These are phyloP conservation scores for Roridomyces roridus DNA, from an alignment of 768 basidiomycete genomes.

Conservation along the genomic window DNA sequence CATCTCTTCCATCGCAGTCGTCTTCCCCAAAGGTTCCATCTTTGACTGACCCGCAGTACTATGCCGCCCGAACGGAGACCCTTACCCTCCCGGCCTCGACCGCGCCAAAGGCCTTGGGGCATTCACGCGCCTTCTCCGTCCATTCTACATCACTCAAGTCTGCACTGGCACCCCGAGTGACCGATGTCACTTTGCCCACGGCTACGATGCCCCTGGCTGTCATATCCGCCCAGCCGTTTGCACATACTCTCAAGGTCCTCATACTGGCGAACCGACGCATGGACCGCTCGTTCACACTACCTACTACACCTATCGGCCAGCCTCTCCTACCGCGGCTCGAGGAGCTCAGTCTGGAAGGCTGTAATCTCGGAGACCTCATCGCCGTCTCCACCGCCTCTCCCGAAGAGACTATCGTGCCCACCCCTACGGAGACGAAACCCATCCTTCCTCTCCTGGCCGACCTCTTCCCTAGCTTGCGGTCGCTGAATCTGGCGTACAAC, in stretches of 20 bases:
- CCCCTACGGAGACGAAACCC: conserved; percentile 48
- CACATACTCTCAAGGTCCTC: conserved; percentile 62
- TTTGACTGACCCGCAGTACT: conserved; percentile 65
- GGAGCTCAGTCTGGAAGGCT: conserved; percentile 30
- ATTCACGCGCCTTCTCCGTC: conserved; percentile 68
- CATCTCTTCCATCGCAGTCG: conserved; percentile 26
- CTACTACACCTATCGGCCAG: too few relatives aligned
- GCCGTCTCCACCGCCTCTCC: too few relatives aligned
- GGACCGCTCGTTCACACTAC: conserved; percentile 53
- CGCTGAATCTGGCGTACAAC: conserved; percentile 82
- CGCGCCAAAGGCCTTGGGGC: conserved; percentile 54
- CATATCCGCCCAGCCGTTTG: conserved; percentile 66
- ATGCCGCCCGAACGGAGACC: conserved; percentile 57
- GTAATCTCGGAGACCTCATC: too few relatives aligned
- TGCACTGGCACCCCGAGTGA: not conserved
- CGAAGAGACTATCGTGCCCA: conserved; percentile 33
- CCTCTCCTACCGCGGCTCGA: too few relatives aligned
- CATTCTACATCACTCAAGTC: conserved; percentile 31
- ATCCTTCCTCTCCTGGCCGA: conserved; percentile 64
- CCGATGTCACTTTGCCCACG: conserved; percentile 63
- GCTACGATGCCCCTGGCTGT: conserved; percentile 71
- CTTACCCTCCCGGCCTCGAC: conserved; percentile 70
- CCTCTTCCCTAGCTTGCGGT: conserved; percentile 74
- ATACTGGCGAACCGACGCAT: conserved; percentile 68
- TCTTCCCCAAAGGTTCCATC: conserved; percentile 40